Evolutionary conservation across 768 basidiomycete species (phyloP).

Genomic region (Suillus decipiens): DNA sequence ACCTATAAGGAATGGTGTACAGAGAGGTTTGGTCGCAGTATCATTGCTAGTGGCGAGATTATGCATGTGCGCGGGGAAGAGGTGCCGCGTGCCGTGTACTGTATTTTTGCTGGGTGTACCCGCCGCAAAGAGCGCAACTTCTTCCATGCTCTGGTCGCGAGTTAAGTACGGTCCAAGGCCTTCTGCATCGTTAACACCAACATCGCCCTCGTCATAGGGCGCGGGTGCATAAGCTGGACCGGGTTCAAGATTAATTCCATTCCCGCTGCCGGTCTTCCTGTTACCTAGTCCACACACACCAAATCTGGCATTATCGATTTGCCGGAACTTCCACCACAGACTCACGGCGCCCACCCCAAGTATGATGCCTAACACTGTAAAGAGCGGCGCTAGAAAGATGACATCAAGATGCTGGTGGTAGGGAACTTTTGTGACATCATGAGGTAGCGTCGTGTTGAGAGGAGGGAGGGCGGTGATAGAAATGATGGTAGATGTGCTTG

Average conservation of each 20-base stretch:
- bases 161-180: conserved; percentile 5
- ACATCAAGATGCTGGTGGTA: conserved; percentile 26
- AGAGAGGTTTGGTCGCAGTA: conserved; percentile 6
- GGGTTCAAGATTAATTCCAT: conserved; percentile 18
- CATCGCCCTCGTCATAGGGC: conserved; percentile 17
- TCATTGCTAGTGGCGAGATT: conserved; percentile 13
- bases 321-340: conserved; percentile 18
- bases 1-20: conserved; percentile 11
- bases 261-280: conserved; percentile 1
- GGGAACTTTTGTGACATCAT: conserved; percentile 20
- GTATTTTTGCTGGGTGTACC: conserved; percentile 33
- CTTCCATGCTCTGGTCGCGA: conserved; percentile 25
- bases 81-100: conserved; percentile 30
- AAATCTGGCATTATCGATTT: neutral
- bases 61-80: conserved; percentile 15
- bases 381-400: conserved; percentile 29
- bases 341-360: conserved; percentile 21
- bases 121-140: conserved; percentile 25
- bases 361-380: conserved; percentile 26
- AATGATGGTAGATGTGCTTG: conserved; percentile 24
- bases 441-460: conserved; percentile 15
- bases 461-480: conserved; percentile 38
- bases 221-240: conserved; percentile 29
- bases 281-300: neutral
- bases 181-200: conserved; percentile 15